phyloP scores from a whole-genome alignment of 1,139 yeast genomes.

The Suhomyces choctaworum region DNA sequence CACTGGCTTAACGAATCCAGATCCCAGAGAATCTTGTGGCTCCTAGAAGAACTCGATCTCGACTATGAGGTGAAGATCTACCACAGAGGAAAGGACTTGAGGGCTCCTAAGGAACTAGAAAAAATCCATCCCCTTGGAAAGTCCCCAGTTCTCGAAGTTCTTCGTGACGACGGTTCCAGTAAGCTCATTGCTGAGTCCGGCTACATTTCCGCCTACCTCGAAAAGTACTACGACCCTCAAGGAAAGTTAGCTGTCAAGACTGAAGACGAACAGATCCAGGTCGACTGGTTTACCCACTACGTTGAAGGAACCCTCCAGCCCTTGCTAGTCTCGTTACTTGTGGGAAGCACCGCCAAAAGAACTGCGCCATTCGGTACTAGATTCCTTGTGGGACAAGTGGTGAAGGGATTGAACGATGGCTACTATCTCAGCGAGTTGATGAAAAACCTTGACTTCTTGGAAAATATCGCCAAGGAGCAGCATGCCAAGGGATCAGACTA shows the following conservation, averaged over 20 bases:
- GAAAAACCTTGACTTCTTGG: constrained; percentile 32
- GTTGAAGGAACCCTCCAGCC: constrained; percentile 44
- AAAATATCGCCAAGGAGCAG: constrained; percentile 28
- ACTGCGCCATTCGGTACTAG: constrained; percentile 33
- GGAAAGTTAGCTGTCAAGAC: constrained; percentile 28
- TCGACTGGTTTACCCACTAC: constrained; percentile 39
- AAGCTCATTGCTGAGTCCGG: constrained; percentile 41
- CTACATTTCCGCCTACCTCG: constrained; percentile 33
- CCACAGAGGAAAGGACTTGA: constrained; percentile 26
- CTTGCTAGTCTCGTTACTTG: constrained; percentile 32
- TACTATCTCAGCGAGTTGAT: constrained; percentile 30
- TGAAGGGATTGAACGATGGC: constrained; percentile 26
- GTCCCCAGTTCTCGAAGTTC: constrained; percentile 41
- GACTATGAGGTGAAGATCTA: constrained; percentile 37
- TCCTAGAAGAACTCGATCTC: constrained; percentile 38
- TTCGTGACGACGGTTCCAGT: constrained; percentile 22
- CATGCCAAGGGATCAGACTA: constrained; percentile 26
- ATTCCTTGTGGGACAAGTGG: constrained; percentile 26
- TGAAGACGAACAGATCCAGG: constrained; percentile 28
- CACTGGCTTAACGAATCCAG: constrained; percentile 38
- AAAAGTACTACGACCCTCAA: constrained; percentile 30
- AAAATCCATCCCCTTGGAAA: constrained; percentile 43
- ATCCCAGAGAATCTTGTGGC: constrained; percentile 42
- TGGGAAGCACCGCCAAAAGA: constrained; percentile 27
- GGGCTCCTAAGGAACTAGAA: constrained; percentile 39